Conservation (phyloP, 176 grass and related monocot species). For the Triticum aestivum region IWGSC_CS_RefSeq_v2.1 NC_057807.1:648154364-648154863, state of each 20-base stretch:
- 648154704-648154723: conserved; percentile 93
- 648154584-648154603: conserved; percentile 54
- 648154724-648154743: conserved; percentile 86
- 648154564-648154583: not conserved
- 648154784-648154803: conserved; percentile 94
- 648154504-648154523: conserved; percentile 1
- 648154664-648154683: conserved; percentile 95
- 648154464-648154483: not conserved
- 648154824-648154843: conserved; percentile 70
- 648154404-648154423: conserved; percentile 1
- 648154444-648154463: conserved; percentile 3
- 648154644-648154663: conserved; percentile 87
- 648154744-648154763: conserved; percentile 82
- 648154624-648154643: conserved; percentile 78
- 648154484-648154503: conserved; percentile 2
- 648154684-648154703: conserved; percentile 98
- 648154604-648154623: conserved; percentile 89
- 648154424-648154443: not conserved
- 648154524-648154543: not conserved
- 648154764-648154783: conserved; percentile 85
- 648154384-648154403: not conserved
- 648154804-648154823: conserved; percentile 87
- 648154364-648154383: not conserved
- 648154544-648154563: no score
- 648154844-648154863: conserved; percentile 70